Conservation (phyloP, 2,329 filamentous ascomycete genomes). For the Paraconiothyrium sp. region DNA sequence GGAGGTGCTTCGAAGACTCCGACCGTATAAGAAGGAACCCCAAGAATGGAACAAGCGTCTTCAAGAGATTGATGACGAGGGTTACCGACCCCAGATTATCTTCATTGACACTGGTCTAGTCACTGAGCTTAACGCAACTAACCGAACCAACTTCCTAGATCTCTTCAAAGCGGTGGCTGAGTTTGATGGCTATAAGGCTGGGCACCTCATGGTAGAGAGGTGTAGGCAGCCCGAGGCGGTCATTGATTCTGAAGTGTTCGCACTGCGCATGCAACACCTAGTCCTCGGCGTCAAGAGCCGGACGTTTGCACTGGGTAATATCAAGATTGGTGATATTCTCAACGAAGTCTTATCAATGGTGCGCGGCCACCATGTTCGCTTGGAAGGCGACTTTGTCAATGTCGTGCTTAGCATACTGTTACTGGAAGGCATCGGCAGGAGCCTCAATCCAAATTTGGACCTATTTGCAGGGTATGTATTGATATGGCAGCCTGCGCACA, state of each 20-base stretch:
- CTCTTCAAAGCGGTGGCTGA: slow-evolving; percentile 96
- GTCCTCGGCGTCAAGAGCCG: slow-evolving; percentile 89
- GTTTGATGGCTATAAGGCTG: slow-evolving; percentile 95
- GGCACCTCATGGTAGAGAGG: slow-evolving; percentile 93
- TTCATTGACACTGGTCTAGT: slow-evolving; percentile 98
- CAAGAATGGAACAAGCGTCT: slow-evolving; percentile 79
- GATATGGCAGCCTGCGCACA: background rate
- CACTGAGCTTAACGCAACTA: slow-evolving; percentile 87
- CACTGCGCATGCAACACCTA: slow-evolving; percentile 95
- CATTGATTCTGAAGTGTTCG: slow-evolving; percentile 88
- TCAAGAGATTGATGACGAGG: slow-evolving; percentile 80
- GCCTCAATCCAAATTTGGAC: slow-evolving; percentile 85
- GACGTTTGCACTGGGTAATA: slow-evolving; percentile 90
- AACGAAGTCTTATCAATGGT: slow-evolving; percentile 94
- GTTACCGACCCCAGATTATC: slow-evolving; percentile 91
- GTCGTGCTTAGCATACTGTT: slow-evolving; percentile 95
- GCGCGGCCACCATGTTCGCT: slow-evolving; percentile 85
- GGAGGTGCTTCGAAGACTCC: slow-evolving; percentile 80
- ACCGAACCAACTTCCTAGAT: slow-evolving; percentile 90
- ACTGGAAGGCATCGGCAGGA: slow-evolving; percentile 91
- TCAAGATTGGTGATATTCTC: slow-evolving; percentile 95
- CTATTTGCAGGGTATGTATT: slow-evolving; percentile 74
- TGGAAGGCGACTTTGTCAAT: slow-evolving; percentile 98
- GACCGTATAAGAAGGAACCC: slow-evolving; percentile 74
- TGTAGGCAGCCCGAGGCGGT: slow-evolving; percentile 93